phyloP scores from a whole-genome alignment of 2,329 filamentous ascomycete genomes.

The Coniella vitis region DNA sequence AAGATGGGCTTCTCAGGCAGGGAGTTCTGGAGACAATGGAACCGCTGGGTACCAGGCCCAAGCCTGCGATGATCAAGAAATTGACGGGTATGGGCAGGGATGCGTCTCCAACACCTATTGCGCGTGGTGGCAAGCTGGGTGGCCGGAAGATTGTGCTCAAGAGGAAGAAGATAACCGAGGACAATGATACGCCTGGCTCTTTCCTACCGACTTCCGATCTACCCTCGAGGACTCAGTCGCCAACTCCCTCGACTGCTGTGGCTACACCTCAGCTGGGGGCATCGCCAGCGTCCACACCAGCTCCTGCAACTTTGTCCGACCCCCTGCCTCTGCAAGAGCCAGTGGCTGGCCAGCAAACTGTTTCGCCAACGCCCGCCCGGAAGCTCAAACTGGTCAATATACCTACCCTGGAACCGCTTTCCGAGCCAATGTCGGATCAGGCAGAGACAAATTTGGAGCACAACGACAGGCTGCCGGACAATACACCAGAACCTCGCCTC shows the following conservation, averaged over 20 bases:
- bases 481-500: conserved; percentile 5
- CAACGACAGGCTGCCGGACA: neutral
- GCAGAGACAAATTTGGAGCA: neutral
- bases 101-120: conserved; percentile 4
- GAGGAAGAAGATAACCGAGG: conserved; percentile 18
- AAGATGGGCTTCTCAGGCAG: conserved; percentile 64
- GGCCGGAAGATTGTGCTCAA: conserved; percentile 19
- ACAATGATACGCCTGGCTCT: neutral
- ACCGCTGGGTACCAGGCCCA: conserved; percentile 68
- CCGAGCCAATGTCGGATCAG: neutral
- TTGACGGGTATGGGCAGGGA: conserved; percentile 20
- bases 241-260: conserved; percentile 12
- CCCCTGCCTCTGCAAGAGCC: neutral
- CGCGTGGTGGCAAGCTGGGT: conserved; percentile 26
- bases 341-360: neutral
- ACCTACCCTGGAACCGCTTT: neutral
- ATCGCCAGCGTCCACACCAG: conserved; percentile 7
- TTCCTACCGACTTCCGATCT: conserved; percentile 2
- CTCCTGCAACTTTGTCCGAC: conserved; percentile 1
- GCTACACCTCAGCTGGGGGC: conserved; percentile 8
- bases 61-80: conserved; percentile 52
- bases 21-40: conserved; percentile 81
- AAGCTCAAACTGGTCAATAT: neutral
- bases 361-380: neutral
- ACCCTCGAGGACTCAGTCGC: conserved; percentile 11